A percentile compares a stretch with the other conserved stretches of the same genome.
These are phyloP conservation scores for Phlegmacium glaucopus DNA, from an alignment of 768 basidiomycete genomes.

Conservation along the genomic window DNA sequence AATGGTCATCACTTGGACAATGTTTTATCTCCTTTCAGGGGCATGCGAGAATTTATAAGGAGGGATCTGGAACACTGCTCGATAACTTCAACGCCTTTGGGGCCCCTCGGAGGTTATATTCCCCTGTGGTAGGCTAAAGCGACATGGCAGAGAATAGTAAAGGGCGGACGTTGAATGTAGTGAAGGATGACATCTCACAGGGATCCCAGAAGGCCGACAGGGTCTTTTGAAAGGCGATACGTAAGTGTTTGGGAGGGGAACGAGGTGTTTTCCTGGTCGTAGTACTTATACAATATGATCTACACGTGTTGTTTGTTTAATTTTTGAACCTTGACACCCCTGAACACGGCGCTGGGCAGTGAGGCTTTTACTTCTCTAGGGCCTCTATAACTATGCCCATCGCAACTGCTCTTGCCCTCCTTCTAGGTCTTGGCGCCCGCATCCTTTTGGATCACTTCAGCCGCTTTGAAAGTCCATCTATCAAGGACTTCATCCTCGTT, in stretches of 20 bases:
- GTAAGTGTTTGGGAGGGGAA: no score
- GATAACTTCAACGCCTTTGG: conserved; percentile 31
- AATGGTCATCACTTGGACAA: conserved; percentile 37
- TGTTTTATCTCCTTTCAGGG: conserved; percentile 33
- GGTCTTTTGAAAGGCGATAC: no score
- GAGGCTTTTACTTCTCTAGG: no score
- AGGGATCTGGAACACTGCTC: conserved; percentile 12
- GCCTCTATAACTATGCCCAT: conserved; percentile 30
- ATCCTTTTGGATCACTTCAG: conserved; percentile 61
- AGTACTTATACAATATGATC: no score
- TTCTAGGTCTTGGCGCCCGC: conserved; percentile 73
- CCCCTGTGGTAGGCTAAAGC: conserved; percentile 40
- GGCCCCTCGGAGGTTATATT: conserved; percentile 33
- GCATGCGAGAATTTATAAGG: conserved; percentile 34
- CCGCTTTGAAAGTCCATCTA: conserved; percentile 40
- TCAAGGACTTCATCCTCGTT: conserved; percentile 60
- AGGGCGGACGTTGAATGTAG: conserved; percentile 45
- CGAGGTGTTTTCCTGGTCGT: no score
- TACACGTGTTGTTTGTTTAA: conserved; percentile 2
- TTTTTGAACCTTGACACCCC: no score
- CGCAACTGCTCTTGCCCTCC: conserved; percentile 60
- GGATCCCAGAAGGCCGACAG: no score
- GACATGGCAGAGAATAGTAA: conserved; percentile 30
- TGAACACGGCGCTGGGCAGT: no score
- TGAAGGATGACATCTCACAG: conserved; percentile 36